These are phyloP conservation scores for Geum urbanum DNA, from an alignment of 306 rosid species.

Conservation along the genomic window DNA sequence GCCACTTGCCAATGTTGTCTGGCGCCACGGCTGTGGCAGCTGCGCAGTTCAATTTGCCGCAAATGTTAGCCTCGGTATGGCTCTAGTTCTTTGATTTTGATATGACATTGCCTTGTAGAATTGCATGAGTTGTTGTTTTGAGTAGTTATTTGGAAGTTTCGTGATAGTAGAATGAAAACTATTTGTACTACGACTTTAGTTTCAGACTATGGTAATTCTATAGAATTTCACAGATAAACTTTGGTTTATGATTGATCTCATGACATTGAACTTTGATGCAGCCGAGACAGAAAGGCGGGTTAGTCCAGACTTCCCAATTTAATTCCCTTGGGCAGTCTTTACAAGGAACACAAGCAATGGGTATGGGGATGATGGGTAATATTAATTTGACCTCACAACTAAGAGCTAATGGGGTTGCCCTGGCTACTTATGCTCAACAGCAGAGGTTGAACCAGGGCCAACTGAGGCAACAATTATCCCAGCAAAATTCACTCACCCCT, in stretches of 20 bases:
- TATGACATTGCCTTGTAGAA: not conserved
- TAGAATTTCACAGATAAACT: no score
- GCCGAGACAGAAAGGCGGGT: slow-evolving; percentile 82
- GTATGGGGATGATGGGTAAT: slow-evolving; percentile 79
- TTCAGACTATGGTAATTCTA: no score
- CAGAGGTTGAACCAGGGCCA: slow-evolving; percentile 55
- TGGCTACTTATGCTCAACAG: slow-evolving; percentile 64
- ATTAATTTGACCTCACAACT: slow-evolving; percentile 60
- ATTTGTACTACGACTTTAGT: not conserved
- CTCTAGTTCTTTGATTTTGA: not conserved
- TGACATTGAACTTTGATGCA: slow-evolving; percentile 37
- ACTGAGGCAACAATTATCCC: slow-evolving; percentile 79
- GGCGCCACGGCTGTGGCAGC: slow-evolving; percentile 40
- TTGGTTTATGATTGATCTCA: not conserved
- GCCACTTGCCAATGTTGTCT: slow-evolving; percentile 71
- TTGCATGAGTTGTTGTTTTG: not conserved
- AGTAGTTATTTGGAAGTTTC: no score
- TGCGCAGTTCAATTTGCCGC: slow-evolving; percentile 53
- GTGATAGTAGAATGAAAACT: not conserved
- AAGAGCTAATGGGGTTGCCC: slow-evolving; percentile 59
- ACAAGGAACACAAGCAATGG: slow-evolving; percentile 88
- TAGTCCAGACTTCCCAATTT: slow-evolving; percentile 78
- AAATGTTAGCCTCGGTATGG: slow-evolving; percentile 72
- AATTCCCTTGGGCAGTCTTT: slow-evolving; percentile 74
- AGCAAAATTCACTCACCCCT: slow-evolving; percentile 56